Evolutionary conservation across 805 yeast genomes (phyloP).

Genomic region (Monosporozyma servazzii): DNA sequence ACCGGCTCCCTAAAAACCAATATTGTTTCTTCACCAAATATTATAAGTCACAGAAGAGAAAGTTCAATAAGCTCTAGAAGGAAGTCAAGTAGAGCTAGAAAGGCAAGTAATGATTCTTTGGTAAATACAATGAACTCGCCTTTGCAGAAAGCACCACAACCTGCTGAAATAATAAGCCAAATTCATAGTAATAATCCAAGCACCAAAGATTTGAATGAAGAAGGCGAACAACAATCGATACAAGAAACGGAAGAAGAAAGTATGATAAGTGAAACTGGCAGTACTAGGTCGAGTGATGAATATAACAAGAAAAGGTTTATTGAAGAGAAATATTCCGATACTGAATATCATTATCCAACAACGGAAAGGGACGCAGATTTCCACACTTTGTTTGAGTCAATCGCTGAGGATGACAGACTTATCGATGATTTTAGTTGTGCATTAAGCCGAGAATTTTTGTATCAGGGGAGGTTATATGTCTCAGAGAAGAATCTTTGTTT

Average conservation of each 20-base stretch:
- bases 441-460: conserved; percentile 69
- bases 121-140: conserved; percentile 8
- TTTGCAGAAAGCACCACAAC: conserved; percentile 15
- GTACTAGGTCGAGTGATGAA: conserved; percentile 1
- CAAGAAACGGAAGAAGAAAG: not conserved
- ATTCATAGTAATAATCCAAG: not conserved
- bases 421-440: conserved; percentile 86
- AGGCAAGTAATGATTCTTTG: conserved; percentile 6
- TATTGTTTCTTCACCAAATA: conserved; percentile 16
- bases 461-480: conserved; percentile 82
- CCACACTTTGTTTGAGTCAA: conserved; percentile 60
- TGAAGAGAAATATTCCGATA: conserved; percentile 48
- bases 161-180: conserved; percentile 11
- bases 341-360: conserved; percentile 56
- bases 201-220: not conserved
- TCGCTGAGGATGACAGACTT: conserved; percentile 61
- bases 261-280: not conserved
- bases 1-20: not conserved
- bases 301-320: conserved; percentile 38
- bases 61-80: conserved; percentile 11
- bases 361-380: conserved; percentile 62
- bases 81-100: conserved; percentile 4
- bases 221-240: not conserved
- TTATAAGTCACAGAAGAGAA: conserved; percentile 26
- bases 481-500: conserved; percentile 75